These are phyloP conservation scores for Cytospora chrysosperma DNA, from an alignment of 2,329 filamentous ascomycete genomes.

Conservation along the genomic window DNA sequence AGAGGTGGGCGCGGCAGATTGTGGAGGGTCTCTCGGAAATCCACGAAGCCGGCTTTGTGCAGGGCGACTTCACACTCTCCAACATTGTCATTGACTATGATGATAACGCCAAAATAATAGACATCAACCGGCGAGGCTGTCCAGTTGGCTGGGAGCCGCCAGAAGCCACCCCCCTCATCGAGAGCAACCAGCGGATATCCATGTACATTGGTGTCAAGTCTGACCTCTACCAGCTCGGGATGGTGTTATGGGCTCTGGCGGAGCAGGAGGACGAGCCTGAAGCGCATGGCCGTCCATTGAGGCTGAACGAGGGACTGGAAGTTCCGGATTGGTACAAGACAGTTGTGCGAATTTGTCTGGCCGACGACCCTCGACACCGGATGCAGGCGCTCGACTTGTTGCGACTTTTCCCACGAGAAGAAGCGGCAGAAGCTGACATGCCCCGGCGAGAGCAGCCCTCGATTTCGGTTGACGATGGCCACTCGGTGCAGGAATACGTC, in stretches of 20 bases:
- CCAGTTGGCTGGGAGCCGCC: constrained; percentile 97
- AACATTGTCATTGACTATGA: constrained; percentile 91
- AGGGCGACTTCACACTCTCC: constrained; percentile 94
- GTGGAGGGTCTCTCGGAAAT: constrained; percentile 87
- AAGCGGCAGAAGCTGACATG: constrained; percentile 30
- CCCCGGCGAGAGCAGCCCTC: constrained; percentile 33
- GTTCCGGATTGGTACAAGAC: constrained; percentile 78
- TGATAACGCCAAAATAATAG: constrained; percentile 92
- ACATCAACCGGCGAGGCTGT: constrained; percentile 96
- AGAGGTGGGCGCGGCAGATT: constrained; percentile 89
- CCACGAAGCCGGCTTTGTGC: constrained; percentile 93
- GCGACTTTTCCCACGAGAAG: constrained; percentile 59
- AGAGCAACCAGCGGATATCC: constrained; percentile 83
- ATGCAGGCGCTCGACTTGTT: constrained; percentile 73
- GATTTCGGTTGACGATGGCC: constrained; percentile 42
- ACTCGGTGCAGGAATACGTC: constrained; percentile 40
- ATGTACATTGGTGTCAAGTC: constrained; percentile 99
- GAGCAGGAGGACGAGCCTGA: constrained; percentile 90
- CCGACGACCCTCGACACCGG: constrained; percentile 68
- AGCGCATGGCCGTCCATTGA: constrained; percentile 68
- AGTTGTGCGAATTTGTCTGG: constrained; percentile 75
- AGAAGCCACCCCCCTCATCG: constrained; percentile 80
- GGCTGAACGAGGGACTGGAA: constrained; percentile 54
- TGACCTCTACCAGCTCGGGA: constrained; percentile 91
- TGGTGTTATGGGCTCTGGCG: constrained; percentile 93